Evolutionary conservation across 495 filamentous ascomycete genomes (phyloP).

Genomic region (Cercophora newfieldiana): DNA sequence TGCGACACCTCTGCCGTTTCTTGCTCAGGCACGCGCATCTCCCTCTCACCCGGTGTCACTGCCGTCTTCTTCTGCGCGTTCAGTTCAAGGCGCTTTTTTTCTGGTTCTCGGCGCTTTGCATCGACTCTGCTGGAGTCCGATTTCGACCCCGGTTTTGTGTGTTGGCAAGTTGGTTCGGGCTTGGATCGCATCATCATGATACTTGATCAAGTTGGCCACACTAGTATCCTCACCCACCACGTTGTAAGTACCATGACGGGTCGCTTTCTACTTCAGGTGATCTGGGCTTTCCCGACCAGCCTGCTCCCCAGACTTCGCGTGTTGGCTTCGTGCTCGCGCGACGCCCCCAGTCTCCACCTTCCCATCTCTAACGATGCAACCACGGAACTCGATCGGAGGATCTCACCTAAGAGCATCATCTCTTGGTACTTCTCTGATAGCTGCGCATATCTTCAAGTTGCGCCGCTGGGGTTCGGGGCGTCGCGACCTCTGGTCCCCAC

Average conservation of each 20-base stretch:
- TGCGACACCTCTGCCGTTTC: slow-evolving; percentile 11
- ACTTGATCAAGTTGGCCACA: slow-evolving; percentile 21
- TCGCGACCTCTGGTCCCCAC: background rate
- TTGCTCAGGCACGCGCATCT: slow-evolving; percentile 2
- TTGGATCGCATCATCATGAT: slow-evolving; percentile 31
- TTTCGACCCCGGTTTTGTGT: background rate
- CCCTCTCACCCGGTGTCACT: background rate
- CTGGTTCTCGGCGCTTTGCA: background rate
- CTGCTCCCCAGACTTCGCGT: too few relatives aligned
- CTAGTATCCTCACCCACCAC: slow-evolving; percentile 22
- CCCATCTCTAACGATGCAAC: too few relatives aligned
- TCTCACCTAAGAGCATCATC: background rate
- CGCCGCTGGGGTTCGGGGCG: background rate
- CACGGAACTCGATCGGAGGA: too few relatives aligned
- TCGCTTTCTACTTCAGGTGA: too few relatives aligned
- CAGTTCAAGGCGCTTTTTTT: background rate
- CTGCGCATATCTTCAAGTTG: background rate
- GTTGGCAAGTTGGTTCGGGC: background rate
- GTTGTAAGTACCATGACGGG: slow-evolving; percentile 26
- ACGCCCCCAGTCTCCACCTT: background rate
- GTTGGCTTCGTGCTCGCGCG: background rate
- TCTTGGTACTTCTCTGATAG: background rate
- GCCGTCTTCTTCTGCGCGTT: background rate
- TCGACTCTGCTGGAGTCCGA: background rate
- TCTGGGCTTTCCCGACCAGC: too few relatives aligned